These are phyloP conservation scores for Fusarium subglutinans DNA, from an alignment of 2,329 filamentous ascomycete species.

Conservation along the genomic window DNA sequence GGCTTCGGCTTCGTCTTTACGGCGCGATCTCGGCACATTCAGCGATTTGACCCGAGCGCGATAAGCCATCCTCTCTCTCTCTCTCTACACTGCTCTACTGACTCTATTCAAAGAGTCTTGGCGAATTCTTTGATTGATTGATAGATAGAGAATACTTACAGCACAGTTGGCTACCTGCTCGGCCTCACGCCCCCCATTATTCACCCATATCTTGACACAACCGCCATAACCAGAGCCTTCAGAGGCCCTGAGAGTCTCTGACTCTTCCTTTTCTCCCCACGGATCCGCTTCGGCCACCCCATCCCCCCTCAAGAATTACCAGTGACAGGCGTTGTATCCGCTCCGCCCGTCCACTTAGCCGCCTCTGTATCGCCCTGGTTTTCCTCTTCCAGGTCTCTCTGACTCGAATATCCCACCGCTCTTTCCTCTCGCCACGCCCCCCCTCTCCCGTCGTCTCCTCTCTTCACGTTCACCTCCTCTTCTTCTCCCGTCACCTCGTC, in stretches of 20 bases:
- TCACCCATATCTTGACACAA: neutral
- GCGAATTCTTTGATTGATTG: slow-evolving; percentile 28
- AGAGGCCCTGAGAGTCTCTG: neutral
- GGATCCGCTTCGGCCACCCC: slow-evolving; percentile 20
- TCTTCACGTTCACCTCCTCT: neutral
- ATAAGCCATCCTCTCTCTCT: slow-evolving; percentile 13
- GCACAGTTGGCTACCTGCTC: neutral
- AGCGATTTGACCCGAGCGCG: slow-evolving; percentile 22
- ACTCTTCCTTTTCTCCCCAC: slow-evolving; percentile 12
- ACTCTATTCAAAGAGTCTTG: slow-evolving; percentile 14
- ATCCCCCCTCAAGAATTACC: neutral
- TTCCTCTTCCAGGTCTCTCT: slow-evolving; percentile 7
- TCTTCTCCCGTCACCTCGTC: neutral
- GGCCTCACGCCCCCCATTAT: neutral
- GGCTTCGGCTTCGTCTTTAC: slow-evolving; percentile 3
- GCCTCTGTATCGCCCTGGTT: slow-evolving; percentile 21
- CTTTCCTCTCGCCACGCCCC: slow-evolving; percentile 27
- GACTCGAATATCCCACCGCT: slow-evolving; percentile 30
- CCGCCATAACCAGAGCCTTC: slow-evolving; percentile 2
- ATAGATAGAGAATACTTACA: neutral
- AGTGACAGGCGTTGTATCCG: slow-evolving; percentile 20
- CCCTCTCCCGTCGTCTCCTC: neutral
- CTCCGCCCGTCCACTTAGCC: slow-evolving; percentile 28
- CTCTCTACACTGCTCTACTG: neutral
- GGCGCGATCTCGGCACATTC: slow-evolving; percentile 15